These are phyloP conservation scores for Onygenales sp. DNA, from an alignment of 2,329 filamentous ascomycete species.

Conservation along the genomic window DNA sequence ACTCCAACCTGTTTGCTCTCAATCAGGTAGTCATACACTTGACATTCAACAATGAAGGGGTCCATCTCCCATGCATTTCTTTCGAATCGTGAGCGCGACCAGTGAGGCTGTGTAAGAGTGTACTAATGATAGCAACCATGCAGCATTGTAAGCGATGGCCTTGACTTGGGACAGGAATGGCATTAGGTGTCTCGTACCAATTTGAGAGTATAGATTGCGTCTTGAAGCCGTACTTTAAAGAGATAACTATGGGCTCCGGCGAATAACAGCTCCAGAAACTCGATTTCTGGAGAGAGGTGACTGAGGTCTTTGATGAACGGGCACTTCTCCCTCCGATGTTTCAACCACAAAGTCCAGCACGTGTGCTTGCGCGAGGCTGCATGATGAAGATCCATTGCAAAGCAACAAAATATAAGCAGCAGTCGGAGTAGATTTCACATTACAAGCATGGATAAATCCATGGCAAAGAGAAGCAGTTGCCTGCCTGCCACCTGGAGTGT, in stretches of 20 bases:
- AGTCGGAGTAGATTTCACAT: neutral
- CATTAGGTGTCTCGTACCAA: neutral
- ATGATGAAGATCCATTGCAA: neutral
- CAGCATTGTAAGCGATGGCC: neutral
- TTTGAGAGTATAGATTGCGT: constrained; percentile 5
- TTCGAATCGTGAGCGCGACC: constrained; percentile 4
- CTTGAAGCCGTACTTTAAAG: constrained; percentile 1
- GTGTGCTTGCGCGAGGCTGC: neutral
- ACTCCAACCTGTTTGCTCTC: constrained; percentile 3
- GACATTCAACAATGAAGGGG: constrained; percentile 9
- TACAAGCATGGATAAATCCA: neutral
- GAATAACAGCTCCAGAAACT: constrained; percentile 3
- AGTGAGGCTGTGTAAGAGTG: constrained; percentile 2
- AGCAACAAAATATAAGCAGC: neutral
- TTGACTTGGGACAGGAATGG: neutral
- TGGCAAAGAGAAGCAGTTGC: neutral
- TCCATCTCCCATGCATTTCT: constrained; percentile 3
- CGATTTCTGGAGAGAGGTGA: neutral
- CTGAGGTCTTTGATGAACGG: constrained; percentile 1
- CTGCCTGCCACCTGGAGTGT: too few species aligned
- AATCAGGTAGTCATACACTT: constrained; percentile 7
- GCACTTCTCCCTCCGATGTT: constrained; percentile 1
- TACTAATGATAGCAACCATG: neutral
- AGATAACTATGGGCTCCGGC: neutral
- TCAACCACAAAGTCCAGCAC: constrained; percentile 4